Conservation (phyloP, 2,329 filamentous ascomycete species). For the Sordariomycetes sp. region DNA sequence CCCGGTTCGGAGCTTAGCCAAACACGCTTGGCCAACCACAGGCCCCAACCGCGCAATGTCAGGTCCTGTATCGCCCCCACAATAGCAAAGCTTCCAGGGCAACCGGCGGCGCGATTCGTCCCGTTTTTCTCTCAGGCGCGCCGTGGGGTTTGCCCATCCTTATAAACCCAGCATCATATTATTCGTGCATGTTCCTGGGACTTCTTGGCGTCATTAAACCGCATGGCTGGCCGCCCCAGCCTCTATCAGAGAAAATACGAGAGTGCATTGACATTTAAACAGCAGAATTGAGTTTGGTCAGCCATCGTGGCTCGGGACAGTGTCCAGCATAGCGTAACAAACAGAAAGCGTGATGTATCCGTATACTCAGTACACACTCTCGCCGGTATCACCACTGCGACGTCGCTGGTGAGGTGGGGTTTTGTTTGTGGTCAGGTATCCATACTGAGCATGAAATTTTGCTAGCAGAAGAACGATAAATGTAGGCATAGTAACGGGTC, state of each 20-base stretch:
- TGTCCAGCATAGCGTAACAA: no score
- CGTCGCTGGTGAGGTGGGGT: neutral
- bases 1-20: constrained; percentile 5
- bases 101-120: neutral
- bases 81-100: neutral
- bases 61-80: neutral
- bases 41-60: neutral
- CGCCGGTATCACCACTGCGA: neutral
- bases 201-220: neutral
- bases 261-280: neutral
- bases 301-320: no score
- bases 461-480: no score
- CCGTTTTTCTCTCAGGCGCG: neutral
- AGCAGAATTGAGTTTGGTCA: no score
- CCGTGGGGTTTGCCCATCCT: neutral
- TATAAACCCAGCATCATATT: neutral
- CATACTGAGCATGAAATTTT: no score
- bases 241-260: neutral
- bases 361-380: neutral
- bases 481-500: no score
- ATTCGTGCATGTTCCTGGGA: neutral
- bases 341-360: no score
- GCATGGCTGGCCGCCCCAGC: neutral
- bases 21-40: constrained; percentile 3
- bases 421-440: no score